phyloP scores from a whole-genome alignment of 2,329 filamentous ascomycete species.

The Colletotrichum sidae region DNA sequence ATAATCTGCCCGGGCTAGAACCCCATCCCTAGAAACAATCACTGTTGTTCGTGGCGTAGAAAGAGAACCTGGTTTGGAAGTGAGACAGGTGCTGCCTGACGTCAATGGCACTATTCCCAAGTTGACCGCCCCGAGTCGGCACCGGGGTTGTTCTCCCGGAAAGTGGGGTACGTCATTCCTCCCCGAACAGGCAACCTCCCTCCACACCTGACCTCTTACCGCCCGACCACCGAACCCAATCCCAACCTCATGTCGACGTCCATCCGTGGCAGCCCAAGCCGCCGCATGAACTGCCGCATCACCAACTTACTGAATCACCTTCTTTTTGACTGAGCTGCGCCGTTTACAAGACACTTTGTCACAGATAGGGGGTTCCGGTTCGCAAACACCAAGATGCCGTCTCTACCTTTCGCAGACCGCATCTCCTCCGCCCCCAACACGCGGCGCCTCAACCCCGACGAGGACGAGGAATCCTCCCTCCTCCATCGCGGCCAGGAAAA shows the following conservation, averaged over 20 bases:
- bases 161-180: conserved; percentile 34
- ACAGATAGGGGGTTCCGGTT: background rate
- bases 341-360: too few species aligned
- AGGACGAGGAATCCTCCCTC: conserved; percentile 55
- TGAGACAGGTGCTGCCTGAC: too few species aligned
- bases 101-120: background rate
- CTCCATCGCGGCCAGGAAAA: conserved; percentile 59
- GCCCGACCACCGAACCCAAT: conserved; percentile 7
- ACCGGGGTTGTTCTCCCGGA: conserved; percentile 12
- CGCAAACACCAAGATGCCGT: conserved; percentile 6
- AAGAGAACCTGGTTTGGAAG: background rate
- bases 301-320: too few species aligned
- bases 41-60: background rate
- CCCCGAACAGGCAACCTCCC: conserved; percentile 25
- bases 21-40: too few species aligned
- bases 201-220: conserved; percentile 6
- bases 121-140: background rate
- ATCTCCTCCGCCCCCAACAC: conserved; percentile 39
- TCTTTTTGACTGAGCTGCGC: too few species aligned
- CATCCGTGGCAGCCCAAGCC: background rate
- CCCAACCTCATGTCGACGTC: background rate
- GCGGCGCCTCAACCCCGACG: conserved; percentile 42
- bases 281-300: too few species aligned
- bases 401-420: conserved; percentile 25
- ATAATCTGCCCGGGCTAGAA: background rate